phyloP scores from a whole-genome alignment of 2,329 filamentous ascomycete species.

The Botryosphaeria agaves region DNA sequence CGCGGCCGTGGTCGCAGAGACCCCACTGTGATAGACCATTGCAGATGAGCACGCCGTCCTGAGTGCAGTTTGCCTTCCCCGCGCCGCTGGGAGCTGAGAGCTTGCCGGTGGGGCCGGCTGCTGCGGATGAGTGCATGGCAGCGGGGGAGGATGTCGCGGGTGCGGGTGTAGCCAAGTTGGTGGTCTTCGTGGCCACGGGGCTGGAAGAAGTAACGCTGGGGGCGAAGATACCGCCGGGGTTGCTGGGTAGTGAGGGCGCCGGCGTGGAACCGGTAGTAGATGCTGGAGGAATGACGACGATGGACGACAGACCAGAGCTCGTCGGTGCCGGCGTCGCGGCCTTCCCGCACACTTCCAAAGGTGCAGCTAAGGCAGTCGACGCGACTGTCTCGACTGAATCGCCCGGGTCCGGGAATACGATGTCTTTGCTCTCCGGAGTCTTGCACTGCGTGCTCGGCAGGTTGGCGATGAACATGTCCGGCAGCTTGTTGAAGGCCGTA shows the following conservation, averaged over 20 bases:
- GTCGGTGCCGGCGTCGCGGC: background rate
- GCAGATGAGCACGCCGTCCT: conserved; percentile 20
- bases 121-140: background rate
- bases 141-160: background rate
- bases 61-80: conserved; percentile 10
- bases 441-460: conserved; percentile 33
- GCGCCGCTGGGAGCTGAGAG: conserved; percentile 2
- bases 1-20: conserved; percentile 23
- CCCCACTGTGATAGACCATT: conserved; percentile 22
- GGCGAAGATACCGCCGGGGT: conserved; percentile 1
- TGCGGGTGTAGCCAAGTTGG: background rate
- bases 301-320: background rate
- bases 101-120: background rate
- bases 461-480: conserved; percentile 55
- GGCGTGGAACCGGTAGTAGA: conserved; percentile 10
- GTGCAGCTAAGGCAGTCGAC: background rate
- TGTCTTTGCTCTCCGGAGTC: conserved; percentile 33
- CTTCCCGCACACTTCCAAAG: conserved; percentile 15
- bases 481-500: conserved; percentile 39
- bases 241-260: background rate
- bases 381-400: conserved; percentile 19
- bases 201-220: background rate
- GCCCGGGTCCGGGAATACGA: conserved; percentile 46
- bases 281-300: conserved; percentile 10
- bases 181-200: conserved; percentile 1